Evolutionary conservation across 371 early-diverging fungal species (phyloP).

Genomic region (Saksenaea oblongispora): DNA sequence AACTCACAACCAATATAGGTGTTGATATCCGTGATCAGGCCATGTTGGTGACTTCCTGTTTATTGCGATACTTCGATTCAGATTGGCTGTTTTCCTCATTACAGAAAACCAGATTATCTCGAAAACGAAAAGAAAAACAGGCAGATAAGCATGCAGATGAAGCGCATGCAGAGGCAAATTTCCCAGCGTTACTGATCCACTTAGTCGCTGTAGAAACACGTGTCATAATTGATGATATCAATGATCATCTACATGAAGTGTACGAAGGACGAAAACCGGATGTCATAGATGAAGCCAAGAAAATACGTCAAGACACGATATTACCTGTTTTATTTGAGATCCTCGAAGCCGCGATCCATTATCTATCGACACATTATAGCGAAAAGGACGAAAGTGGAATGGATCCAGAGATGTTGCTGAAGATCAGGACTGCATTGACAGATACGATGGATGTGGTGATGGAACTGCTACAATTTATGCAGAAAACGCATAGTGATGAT

Average conservation of each 20-base stretch:
- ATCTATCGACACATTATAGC: slow-evolving; percentile 26
- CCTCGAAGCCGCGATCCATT: slow-evolving; percentile 46
- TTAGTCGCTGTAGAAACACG: slow-evolving; percentile 53
- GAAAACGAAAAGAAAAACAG: slow-evolving; percentile 27
- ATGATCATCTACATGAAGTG: slow-evolving; percentile 32
- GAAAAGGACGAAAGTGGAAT: slow-evolving; percentile 31
- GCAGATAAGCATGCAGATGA: slow-evolving; percentile 10
- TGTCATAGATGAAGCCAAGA: slow-evolving; percentile 17
- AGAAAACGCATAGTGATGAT: slow-evolving; percentile 24
- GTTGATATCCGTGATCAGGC: slow-evolving; percentile 35
- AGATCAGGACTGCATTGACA: slow-evolving; percentile 39
- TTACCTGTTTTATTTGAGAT: slow-evolving; percentile 50
- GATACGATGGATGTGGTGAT: slow-evolving; percentile 48
- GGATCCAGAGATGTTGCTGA: slow-evolving; percentile 45
- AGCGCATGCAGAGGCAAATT: slow-evolving; percentile 31
- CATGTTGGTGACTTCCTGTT: slow-evolving; percentile 26
- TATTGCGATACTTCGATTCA: slow-evolving; percentile 41
- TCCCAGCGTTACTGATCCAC: slow-evolving; percentile 48
- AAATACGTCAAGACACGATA: slow-evolving; percentile 35
- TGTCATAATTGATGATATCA: slow-evolving; percentile 50
- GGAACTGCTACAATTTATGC: slow-evolving; percentile 40
- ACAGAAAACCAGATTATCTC: slow-evolving; percentile 23
- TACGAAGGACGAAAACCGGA: slow-evolving; percentile 9
- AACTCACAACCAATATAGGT: slow-evolving; percentile 10
- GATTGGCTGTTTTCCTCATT: slow-evolving; percentile 47